phyloP scores from a whole-genome alignment of 805 yeast genomes.

The Candida ulmi region DNA sequence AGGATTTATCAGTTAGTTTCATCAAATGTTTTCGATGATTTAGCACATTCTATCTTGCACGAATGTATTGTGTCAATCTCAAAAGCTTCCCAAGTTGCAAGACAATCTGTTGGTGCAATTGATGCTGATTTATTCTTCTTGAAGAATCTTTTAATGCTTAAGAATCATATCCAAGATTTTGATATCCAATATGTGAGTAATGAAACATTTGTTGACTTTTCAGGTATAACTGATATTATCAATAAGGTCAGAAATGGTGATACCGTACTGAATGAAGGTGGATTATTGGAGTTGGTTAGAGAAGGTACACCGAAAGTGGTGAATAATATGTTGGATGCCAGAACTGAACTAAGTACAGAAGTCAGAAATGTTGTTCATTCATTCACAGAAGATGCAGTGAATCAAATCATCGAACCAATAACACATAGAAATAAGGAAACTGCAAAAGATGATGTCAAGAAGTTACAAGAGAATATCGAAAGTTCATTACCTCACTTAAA shows the following conservation, averaged over 20 bases:
- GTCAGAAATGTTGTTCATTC: conserved; percentile 65
- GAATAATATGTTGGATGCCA: conserved; percentile 75
- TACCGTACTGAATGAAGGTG: conserved; percentile 16
- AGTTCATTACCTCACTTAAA: conserved; percentile 53
- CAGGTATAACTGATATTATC: conserved; percentile 60
- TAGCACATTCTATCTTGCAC: conserved; percentile 84
- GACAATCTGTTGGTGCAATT: conserved; percentile 39
- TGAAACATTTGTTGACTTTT: conserved; percentile 75
- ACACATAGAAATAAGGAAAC: conserved; percentile 15
- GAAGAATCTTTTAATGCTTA: conserved; percentile 64
- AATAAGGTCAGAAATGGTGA: conserved; percentile 30
- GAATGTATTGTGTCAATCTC: conserved; percentile 62
- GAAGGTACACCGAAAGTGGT: conserved; percentile 77
- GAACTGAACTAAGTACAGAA: conserved; percentile 66
- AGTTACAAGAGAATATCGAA: conserved; percentile 44
- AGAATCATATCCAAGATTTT: conserved; percentile 64
- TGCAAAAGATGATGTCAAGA: conserved; percentile 28
- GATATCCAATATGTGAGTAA: conserved; percentile 73
- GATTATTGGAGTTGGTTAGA: conserved; percentile 43
- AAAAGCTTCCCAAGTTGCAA: conserved; percentile 42
- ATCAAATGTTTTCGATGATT: conserved; percentile 75
- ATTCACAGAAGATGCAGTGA: conserved; percentile 55
- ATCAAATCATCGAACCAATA: conserved; percentile 44
- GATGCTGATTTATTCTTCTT: conserved; percentile 66
- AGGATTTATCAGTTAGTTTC: conserved; percentile 77